Evolutionary conservation across 2,329 filamentous ascomycete genomes (phyloP).

Genomic region (Talaromyces amestolkiae): DNA sequence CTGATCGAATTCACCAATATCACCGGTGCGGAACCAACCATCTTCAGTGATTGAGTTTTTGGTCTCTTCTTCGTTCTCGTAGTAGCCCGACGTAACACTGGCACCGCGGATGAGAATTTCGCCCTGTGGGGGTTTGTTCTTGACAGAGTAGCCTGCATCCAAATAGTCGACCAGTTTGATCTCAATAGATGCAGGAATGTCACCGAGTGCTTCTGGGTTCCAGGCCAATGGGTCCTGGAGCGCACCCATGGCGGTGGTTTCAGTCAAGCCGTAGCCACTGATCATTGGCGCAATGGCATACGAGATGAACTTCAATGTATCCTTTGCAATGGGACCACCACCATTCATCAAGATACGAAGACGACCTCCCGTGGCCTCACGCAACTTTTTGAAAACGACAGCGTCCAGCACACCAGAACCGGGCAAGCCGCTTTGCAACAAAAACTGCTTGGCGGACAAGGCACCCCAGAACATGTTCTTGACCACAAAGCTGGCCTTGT

Average conservation of each 20-base stretch:
- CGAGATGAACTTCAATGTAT: constrained; percentile 87
- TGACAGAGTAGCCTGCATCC: constrained; percentile 80
- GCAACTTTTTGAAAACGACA: constrained; percentile 88
- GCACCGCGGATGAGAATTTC: constrained; percentile 86
- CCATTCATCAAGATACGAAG: constrained; percentile 92
- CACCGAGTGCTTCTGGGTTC: constrained; percentile 73
- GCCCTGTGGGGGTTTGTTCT: constrained; percentile 76
- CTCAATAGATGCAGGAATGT: constrained; percentile 73
- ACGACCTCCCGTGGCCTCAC: constrained; percentile 81
- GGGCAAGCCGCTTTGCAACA: constrained; percentile 54
- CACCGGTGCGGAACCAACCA: constrained; percentile 96
- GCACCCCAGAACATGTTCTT: constrained; percentile 76
- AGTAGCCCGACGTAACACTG: constrained; percentile 74
- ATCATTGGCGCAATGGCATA: constrained; percentile 94
- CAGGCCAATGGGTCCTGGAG: constrained; percentile 74
- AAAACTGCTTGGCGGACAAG: constrained; percentile 59
- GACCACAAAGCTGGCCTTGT: constrained; percentile 65
- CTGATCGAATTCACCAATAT: constrained; percentile 84
- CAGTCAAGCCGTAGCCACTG: constrained; percentile 87
- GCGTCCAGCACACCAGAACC: constrained; percentile 64
- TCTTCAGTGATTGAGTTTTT: constrained; percentile 72
- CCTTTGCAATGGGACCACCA: constrained; percentile 82
- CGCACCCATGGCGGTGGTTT: constrained; percentile 69
- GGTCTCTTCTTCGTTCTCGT: constrained; percentile 82
- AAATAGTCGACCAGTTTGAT: constrained; percentile 88